Base-by-base conservation (phyloP, 805 yeast species). In the Barnettozyma siamensis region DNA sequence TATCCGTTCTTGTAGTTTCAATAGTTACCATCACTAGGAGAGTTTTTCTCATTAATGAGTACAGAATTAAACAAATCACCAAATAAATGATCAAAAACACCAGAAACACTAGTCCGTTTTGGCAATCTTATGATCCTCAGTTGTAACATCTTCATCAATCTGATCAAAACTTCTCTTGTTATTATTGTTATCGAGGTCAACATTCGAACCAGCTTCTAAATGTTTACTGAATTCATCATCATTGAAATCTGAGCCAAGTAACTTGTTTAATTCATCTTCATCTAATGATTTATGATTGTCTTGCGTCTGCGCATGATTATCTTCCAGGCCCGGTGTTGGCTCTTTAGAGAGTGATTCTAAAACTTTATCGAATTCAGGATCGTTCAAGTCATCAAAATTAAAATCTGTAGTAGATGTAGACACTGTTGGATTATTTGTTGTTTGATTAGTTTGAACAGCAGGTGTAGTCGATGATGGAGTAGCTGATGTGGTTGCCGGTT, bases 361-460 rank as follows among this genome's bases (percentile, higher is more conserved):
- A 13, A 55, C 59, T 33, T 49, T 48, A 28, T 53, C 53, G 26
- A 57, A 53, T 32, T 57, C 61, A 4, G 52, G 50, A 39, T 55
- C 61, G 31, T 53, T 36, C 16, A 49, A 31, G 13, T 47, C 47
- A 16, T 43, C 46, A 27, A 48, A 41, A 11, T 45, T 33, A 9
- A 49, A 36, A 13, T 40, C 37, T 16, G 32, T 33, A 28, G 28
- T 35, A 15, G 24, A 20, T 33, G 38, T n/a, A n/a, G n/a, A n/a
- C n/a, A n/a, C n/a, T n/a, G n/a, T n/a, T n/a, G n/a, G n/a, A n/a
- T n/a, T n/a, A 21, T 21, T 21, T 21, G 24, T 21, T 6, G 24
- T 21, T 19, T n/a, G n/a, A n/a, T n/a, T n/a, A n/a, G n/a, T n/a
- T n/a, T 18, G 44, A 28, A 10, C 12, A 11, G 16, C 9, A 21